phyloP scores from a whole-genome alignment of 2,329 filamentous ascomycete species.

The Stylonectria norvegica region DNA sequence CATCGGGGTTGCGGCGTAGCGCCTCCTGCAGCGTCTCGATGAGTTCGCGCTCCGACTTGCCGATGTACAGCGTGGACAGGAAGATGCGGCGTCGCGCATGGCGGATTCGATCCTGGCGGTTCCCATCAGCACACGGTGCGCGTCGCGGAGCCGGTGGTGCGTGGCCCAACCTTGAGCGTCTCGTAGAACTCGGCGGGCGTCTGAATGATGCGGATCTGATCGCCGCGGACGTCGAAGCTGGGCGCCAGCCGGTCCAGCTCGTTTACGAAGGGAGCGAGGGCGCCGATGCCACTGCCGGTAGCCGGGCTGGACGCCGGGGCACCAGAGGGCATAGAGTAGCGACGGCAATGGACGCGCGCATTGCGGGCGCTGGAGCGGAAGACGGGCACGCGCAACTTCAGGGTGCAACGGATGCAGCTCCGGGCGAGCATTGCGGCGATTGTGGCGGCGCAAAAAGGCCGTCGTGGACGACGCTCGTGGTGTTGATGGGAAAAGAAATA shows the following conservation, averaged over 20 bases:
- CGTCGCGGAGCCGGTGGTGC: too few species aligned
- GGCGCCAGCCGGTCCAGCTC: constrained; percentile 88
- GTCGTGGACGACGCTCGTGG: too few species aligned
- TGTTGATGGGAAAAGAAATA: too few species aligned
- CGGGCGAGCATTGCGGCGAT: constrained; percentile 34
- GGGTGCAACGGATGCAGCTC: constrained; percentile 32
- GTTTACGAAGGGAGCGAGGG: constrained; percentile 53
- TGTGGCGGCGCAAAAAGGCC: too few species aligned
- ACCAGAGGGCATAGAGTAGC: constrained; percentile 37
- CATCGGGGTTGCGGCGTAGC: constrained; percentile 67
- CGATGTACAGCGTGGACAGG: constrained; percentile 94
- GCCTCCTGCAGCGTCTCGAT: constrained; percentile 75
- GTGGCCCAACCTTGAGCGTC: constrained; percentile 69
- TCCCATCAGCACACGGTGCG: constrained; percentile 12
- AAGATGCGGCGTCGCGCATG: constrained; percentile 78
- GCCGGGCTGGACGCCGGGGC: constrained; percentile 26
- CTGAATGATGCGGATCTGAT: constrained; percentile 74
- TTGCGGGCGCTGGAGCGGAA: constrained; percentile 24
- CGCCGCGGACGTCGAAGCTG: constrained; percentile 80
- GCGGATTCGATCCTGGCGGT: constrained; percentile 71
- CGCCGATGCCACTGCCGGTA: constrained; percentile 29
- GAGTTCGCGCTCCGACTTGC: constrained; percentile 86
- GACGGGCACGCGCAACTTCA: constrained; percentile 22
- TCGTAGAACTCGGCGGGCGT: constrained; percentile 88
- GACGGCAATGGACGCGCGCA: constrained; percentile 37